Base-by-base conservation (phyloP, 805 yeast genomes). In the Ogataea degrootiae region DNA sequence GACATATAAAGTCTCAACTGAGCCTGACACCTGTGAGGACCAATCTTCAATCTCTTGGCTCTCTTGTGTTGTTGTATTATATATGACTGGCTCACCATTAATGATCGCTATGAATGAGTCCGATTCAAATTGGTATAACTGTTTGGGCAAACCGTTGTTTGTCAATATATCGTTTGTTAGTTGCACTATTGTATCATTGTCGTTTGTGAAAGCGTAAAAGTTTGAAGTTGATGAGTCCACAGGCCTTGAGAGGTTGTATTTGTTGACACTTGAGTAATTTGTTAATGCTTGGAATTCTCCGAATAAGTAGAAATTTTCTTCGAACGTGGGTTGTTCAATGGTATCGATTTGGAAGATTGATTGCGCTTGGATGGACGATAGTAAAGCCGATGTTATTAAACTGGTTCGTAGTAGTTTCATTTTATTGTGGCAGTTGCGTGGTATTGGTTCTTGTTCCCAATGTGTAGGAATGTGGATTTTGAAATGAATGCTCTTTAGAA, bases 1-100 rank as follows among this genome's bases (percentile, higher is more conserved):
- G 46, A 80, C 77, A 37, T 70, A 68, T 0, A 78, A 73, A 0
- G 82, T 57, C 4, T 63, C 55, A 2, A 84, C 72, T 1, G 61
- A 47, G 6, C 81, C 83, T 3, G 60, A 41, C 1, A 63, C 67
- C 6, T 53, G 33, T 1, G 31, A 9, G 4, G 51, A 36, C 71
- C 71, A 67, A 19, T 49, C 50, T 7, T 34, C 34, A 2, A 65
- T 21, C 2, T 33, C 22, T 2, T 39, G 21, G 1, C 47, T 34
- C 3, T 45, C 29, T 8, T 37, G 29, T 2, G 48, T 35, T 4
- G 43, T 16, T 3, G 52, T 29, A 17, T 55, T 46, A 36, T 47
- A 62, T 9, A 58, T 51, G 35, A 46, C 43, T 12, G 69, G 69
- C 37, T 44, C 23, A 5, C 66, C 66, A 37, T 59, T 54, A 0